These are phyloP conservation scores for Claviceps quebecensis DNA, from an alignment of 2,329 filamentous ascomycete species.

Conservation along the genomic window DNA sequence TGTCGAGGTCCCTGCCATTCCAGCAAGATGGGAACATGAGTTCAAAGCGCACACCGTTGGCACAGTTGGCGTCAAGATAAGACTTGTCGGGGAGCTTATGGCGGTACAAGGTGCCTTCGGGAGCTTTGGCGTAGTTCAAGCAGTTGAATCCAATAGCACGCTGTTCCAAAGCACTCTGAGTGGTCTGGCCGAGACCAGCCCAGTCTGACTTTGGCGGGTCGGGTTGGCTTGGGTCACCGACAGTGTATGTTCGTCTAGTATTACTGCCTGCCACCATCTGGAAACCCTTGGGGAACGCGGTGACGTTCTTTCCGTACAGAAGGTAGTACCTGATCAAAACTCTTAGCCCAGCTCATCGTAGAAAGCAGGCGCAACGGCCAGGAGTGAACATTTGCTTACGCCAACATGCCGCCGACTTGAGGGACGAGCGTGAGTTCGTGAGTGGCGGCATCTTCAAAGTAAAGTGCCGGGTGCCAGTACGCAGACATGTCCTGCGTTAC, in stretches of 20 bases:
- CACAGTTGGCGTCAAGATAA: slow-evolving; percentile 68
- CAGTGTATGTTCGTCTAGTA: slow-evolving; percentile 52
- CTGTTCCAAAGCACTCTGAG: slow-evolving; percentile 56
- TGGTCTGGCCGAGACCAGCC: slow-evolving; percentile 46
- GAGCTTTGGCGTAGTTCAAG: slow-evolving; percentile 55
- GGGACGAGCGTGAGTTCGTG: slow-evolving; percentile 54
- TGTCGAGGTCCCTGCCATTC: slow-evolving; percentile 51
- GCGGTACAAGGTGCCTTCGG: slow-evolving; percentile 66
- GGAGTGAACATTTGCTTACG: slow-evolving; percentile 39
- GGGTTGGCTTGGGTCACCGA: slow-evolving; percentile 50
- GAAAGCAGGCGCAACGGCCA: neutral
- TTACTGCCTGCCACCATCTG: slow-evolving; percentile 70
- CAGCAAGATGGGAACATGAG: slow-evolving; percentile 84
- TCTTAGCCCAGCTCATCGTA: neutral
- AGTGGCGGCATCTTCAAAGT: slow-evolving; percentile 55
- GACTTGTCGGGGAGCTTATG: slow-evolving; percentile 69
- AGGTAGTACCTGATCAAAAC: slow-evolving; percentile 60
- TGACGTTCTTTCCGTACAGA: slow-evolving; percentile 49
- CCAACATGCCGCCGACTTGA: slow-evolving; percentile 72
- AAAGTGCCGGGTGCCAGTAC: slow-evolving; percentile 72
- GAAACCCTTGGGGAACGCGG: slow-evolving; percentile 64
- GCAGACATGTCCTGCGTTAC: slow-evolving; percentile 73
- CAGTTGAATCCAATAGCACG: slow-evolving; percentile 93
- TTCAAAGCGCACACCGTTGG: slow-evolving; percentile 69
- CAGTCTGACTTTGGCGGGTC: slow-evolving; percentile 57